Evolutionary conservation across 257 asterid genomes (phyloP), one percentile per base, ranked within the genome.

Genomic region (Cordia subcordata): DNA sequence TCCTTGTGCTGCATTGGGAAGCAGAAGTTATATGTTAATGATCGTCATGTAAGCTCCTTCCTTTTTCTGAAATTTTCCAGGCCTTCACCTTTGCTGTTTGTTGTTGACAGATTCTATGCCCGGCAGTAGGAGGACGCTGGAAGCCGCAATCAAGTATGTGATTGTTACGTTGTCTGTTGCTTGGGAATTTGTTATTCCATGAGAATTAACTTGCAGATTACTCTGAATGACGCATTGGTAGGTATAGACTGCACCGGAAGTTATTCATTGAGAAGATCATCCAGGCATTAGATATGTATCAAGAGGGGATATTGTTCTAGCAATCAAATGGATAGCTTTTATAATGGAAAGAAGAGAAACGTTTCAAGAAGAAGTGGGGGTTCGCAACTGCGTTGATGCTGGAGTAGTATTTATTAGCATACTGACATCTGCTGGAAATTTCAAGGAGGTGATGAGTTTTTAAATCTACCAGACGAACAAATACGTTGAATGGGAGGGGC

Each of bases 171-270:
- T 42, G 51, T 38, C 58, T 11, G 51, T 35, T 23, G 49, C 23
- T 53, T 53, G 40, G 33, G 21, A 42, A 55, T 68, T 45, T n/a
- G n/a, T 60, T 23, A 55, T 35, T 55, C 6, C 45, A 45, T 40
- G 44, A 27, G 49, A 52, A 57, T 67, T 53, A 33, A 62, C 57
- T 65, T 15, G 70, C 45, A 54, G 45, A 12, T 5, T 32, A 12
- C 11, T 53, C 42, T 51, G 63, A 16, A 53, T 20, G 11, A 8
- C 5, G 20, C 11, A 20, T 62, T 22, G 75, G 80, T 91, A 93
- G 99, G 86, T 93, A 89, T 64, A 80, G 97, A 63, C 66, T 93
- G 80, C 90, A 93, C 75, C 67, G 89, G 16, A 93, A 93, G 60
- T 49, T 83, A 66, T 81, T 89, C 61, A 70, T 86, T 64, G 88